phyloP scores from a whole-genome alignment of 2,329 filamentous ascomycete genomes.

The Ophiocordyceps camponoti-floridani region DNA sequence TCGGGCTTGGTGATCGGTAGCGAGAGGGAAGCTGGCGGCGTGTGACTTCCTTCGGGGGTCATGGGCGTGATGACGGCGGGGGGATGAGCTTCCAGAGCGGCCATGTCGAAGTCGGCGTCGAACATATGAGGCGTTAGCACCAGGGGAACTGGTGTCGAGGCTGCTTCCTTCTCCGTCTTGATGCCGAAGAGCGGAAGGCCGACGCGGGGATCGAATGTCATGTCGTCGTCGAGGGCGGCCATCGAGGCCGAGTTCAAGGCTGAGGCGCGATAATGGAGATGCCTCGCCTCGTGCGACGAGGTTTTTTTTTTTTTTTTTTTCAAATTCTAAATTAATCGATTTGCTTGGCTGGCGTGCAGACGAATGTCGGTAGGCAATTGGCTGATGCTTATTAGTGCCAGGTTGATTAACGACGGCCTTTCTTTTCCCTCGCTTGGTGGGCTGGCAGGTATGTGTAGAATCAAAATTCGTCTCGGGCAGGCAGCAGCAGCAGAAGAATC shows the following conservation, averaged over 20 bases:
- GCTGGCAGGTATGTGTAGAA: no score
- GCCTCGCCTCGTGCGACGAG: no score
- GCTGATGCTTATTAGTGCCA: no score
- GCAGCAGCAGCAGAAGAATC: no score
- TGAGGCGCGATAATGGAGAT: neutral
- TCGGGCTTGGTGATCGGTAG: no score
- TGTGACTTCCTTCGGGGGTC: neutral
- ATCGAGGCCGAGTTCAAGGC: neutral
- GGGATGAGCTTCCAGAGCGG: neutral
- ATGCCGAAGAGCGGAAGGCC: conserved; percentile 2
- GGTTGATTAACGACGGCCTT: no score
- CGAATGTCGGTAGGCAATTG: no score
- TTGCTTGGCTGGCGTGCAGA: no score
- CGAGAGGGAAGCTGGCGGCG: neutral
- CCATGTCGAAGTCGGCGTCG: neutral
- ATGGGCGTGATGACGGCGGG: neutral
- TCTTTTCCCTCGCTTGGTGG: no score
- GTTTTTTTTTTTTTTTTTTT: no score
- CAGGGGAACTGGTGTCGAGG: neutral
- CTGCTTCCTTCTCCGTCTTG: conserved; percentile 1
- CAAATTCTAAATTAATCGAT: no score
- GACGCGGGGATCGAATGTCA: conserved; percentile 1
- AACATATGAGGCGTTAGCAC: conserved; percentile 3
- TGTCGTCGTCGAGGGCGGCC: neutral
- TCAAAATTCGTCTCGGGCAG: no score